Percentiles rank a stretch among this genome's conserved stretches.
These are phyloP conservation scores for Lactifluus piperatus DNA, from an alignment of 768 basidiomycete species.

Conservation along the genomic window DNA sequence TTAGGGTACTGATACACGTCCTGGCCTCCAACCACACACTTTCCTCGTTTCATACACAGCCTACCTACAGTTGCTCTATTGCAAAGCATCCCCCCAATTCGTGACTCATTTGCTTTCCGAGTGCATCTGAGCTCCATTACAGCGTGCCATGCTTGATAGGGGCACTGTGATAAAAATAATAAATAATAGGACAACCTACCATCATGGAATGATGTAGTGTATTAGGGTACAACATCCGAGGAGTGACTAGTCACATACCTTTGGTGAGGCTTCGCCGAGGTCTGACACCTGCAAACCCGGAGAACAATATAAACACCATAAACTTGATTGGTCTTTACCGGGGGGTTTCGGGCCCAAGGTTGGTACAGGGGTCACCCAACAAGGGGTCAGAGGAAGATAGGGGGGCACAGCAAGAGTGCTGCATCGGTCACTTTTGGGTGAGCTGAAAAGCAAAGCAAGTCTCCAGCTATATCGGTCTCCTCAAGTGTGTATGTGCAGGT, in stretches of 20 bases:
- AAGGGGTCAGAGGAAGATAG: neutral
- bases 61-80: neutral
- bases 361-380: neutral
- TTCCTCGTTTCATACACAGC: neutral
- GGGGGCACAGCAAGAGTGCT: neutral
- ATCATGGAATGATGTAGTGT: neutral
- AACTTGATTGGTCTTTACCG: neutral
- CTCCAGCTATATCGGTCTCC: neutral
- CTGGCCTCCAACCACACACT: neutral
- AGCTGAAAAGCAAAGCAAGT: neutral
- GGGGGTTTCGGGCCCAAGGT: neutral
- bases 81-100: neutral
- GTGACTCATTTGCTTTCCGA: neutral
- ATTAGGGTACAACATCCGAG: neutral
- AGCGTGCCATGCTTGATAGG: neutral
- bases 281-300: neutral
- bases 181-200: neutral
- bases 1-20: neutral
- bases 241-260: neutral
- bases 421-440: neutral
- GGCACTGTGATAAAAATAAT: neutral
- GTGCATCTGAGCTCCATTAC: neutral
- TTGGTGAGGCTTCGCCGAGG: neutral
- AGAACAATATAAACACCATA: neutral
- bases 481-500: neutral